These are phyloP conservation scores for Medicago ruthenica DNA, from an alignment of 306 rosid species.

Conservation along the genomic window DNA sequence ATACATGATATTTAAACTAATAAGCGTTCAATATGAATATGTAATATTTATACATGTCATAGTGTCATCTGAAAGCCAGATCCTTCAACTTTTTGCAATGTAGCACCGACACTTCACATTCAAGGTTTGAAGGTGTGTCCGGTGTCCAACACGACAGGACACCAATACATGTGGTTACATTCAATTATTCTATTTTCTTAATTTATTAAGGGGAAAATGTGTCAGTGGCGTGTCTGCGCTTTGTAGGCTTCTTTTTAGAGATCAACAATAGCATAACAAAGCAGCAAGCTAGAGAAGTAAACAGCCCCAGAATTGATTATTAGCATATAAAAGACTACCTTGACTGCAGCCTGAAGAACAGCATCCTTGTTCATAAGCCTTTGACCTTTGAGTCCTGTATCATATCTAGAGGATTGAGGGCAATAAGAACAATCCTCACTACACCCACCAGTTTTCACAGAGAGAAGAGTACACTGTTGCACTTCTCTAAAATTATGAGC, in stretches of 20 bases:
- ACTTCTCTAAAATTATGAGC: conserved; percentile 96
- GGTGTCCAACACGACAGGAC: too few species aligned
- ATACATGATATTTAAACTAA: not conserved
- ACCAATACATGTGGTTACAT: too few species aligned
- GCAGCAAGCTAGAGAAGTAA: conserved; percentile 12
- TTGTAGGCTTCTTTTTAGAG: too few species aligned
- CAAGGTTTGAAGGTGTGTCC: too few species aligned
- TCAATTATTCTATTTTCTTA: too few species aligned
- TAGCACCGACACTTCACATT: too few species aligned
- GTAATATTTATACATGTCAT: conserved; percentile 1
- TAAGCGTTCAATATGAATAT: conserved; percentile 5
- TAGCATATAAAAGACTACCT: conserved; percentile 49
- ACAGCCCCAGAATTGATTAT: not conserved
- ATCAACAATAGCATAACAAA: conserved; percentile 1
- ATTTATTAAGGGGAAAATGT: too few species aligned
- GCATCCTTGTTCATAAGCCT: conserved; percentile 80
- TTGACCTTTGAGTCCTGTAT: conserved; percentile 84
- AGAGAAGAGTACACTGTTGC: conserved; percentile 94
- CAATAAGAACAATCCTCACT: conserved; percentile 99
- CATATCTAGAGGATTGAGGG: conserved; percentile 91
- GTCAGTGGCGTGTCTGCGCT: too few species aligned
- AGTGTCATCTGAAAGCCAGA: conserved; percentile 1
- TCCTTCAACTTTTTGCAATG: too few species aligned
- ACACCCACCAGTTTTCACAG: conserved; percentile 97
- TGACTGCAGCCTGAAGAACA: conserved; percentile 76